A percentile compares a stretch with the other conserved stretches of the same genome.
Conservation (phyloP, 2,329 filamentous ascomycete species). For the Amesomyces nigricolor region DNA sequence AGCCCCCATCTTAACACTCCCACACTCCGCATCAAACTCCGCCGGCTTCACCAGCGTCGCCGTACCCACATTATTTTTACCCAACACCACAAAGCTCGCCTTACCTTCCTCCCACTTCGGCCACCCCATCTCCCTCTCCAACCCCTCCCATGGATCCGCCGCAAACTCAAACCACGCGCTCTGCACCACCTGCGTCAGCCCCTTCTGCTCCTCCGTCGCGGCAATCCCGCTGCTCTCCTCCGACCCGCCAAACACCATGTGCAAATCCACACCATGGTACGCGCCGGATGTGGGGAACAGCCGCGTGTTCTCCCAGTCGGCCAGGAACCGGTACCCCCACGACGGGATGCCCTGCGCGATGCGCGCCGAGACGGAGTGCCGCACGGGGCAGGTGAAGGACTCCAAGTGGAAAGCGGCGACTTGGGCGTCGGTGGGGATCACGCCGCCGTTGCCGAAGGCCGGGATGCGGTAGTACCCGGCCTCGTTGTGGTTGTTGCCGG, state of each 20-base stretch:
- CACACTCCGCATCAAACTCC: conserved; percentile 26
- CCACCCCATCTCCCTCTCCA: conserved; percentile 34
- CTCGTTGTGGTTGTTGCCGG: conserved; percentile 42
- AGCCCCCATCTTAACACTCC: conserved; percentile 24
- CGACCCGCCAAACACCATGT: conserved; percentile 42
- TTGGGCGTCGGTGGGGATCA: conserved; percentile 35
- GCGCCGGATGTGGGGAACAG: conserved; percentile 42
- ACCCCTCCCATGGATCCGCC: conserved; percentile 33
- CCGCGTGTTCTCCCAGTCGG: conserved; percentile 44
- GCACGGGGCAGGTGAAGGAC: conserved; percentile 43
- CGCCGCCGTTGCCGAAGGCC: conserved; percentile 31
- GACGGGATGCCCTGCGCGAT: conserved; percentile 32
- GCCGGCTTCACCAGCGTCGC: conserved; percentile 26
- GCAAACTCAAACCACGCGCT: conserved; percentile 38
- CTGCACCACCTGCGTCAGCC: conserved; percentile 35
- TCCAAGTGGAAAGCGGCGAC: conserved; percentile 38
- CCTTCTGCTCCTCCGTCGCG: conserved; percentile 28
- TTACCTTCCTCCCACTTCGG: conserved; percentile 29
- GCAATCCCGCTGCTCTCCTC: conserved; percentile 36
- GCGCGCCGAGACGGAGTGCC: conserved; percentile 35
- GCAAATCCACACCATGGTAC: conserved; percentile 45
- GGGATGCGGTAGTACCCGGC: conserved; percentile 43
- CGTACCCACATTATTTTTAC: conserved; percentile 24
- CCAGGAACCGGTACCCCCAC: conserved; percentile 45
- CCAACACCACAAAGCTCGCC: conserved; percentile 28